Percentiles rank a stretch among this genome's conserved stretches.
Evolutionary conservation across 176 grass and related monocot species (phyloP).

Genomic region (Oryza meridionalis): DNA sequence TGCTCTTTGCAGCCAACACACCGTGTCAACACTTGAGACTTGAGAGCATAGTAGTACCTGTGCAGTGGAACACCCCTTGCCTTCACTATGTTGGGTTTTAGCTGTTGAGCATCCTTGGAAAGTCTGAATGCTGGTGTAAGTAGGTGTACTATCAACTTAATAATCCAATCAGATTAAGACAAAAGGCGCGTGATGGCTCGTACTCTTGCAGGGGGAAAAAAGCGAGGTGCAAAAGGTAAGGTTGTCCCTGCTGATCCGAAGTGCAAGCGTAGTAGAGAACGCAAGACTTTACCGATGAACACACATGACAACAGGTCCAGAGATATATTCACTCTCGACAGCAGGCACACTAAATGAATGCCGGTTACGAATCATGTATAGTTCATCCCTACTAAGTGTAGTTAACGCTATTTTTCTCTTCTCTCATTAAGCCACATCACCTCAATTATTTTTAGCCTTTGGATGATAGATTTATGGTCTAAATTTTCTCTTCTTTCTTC

Average conservation of each 20-base stretch:
- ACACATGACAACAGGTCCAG: not conserved
- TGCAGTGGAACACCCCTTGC: not conserved
- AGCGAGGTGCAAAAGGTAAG: not conserved
- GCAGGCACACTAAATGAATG: no score
- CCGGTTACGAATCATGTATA: no score
- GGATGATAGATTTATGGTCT: no score
- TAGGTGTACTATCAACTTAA: not conserved
- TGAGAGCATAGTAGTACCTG: not conserved
- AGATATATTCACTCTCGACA: no score
- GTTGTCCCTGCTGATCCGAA: slow-evolving; percentile 12
- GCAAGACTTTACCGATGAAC: not conserved
- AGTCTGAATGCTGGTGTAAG: not conserved
- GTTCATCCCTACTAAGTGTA: no score
- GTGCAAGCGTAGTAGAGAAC: not conserved
- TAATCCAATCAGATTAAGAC: not conserved
- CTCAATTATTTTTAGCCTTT: no score
- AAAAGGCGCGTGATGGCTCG: not conserved
- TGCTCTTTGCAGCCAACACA: not conserved
- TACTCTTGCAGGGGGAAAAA: not conserved
- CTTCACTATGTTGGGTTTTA: not conserved
- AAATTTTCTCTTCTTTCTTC: no score
- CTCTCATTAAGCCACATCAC: no score
- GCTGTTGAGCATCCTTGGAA: not conserved
- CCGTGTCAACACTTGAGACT: not conserved
- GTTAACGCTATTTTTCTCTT: no score